Conservation (phyloP, 1,139 yeast genomes). For the Suhomyces bribrorum region DNA sequence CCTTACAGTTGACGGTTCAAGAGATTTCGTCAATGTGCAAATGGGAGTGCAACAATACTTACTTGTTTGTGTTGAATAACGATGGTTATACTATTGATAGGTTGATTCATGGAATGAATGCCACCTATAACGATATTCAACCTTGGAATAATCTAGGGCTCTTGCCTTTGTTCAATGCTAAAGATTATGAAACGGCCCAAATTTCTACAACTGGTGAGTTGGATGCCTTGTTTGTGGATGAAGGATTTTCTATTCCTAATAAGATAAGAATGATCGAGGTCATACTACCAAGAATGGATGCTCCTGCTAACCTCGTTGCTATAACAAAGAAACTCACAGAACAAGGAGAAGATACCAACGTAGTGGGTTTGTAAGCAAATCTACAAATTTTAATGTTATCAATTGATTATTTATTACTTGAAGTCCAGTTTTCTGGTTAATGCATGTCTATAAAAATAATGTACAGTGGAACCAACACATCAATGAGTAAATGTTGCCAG, state of each 20-base stretch:
- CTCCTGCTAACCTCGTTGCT: constrained; percentile 42
- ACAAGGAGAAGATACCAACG: constrained; percentile 59
- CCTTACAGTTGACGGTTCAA: constrained; percentile 46
- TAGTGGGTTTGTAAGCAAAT: neutral
- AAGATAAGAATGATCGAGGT: constrained; percentile 39
- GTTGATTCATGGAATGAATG: constrained; percentile 39
- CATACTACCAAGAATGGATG: constrained; percentile 39
- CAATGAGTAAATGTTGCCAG: neutral
- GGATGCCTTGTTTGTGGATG: constrained; percentile 27
- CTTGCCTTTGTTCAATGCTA: constrained; percentile 34
- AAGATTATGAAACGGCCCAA: constrained; percentile 27
- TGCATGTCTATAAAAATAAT: neutral
- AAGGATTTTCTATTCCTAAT: constrained; percentile 28
- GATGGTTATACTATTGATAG: constrained; percentile 44
- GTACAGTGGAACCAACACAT: neutral
- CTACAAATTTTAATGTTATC: neutral
- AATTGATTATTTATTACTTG: neutral
- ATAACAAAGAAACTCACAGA: constrained; percentile 65
- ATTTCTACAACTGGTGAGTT: constrained; percentile 32
- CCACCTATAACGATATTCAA: constrained; percentile 40
- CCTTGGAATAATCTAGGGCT: constrained; percentile 40
- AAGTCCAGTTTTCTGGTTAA: neutral
- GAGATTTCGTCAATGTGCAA: constrained; percentile 43
- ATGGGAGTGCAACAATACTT: constrained; percentile 22
- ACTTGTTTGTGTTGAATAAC: constrained; percentile 41